Base-by-base conservation (phyloP, 345 rosid genomes). In the Aethionema arabicum region DNA sequence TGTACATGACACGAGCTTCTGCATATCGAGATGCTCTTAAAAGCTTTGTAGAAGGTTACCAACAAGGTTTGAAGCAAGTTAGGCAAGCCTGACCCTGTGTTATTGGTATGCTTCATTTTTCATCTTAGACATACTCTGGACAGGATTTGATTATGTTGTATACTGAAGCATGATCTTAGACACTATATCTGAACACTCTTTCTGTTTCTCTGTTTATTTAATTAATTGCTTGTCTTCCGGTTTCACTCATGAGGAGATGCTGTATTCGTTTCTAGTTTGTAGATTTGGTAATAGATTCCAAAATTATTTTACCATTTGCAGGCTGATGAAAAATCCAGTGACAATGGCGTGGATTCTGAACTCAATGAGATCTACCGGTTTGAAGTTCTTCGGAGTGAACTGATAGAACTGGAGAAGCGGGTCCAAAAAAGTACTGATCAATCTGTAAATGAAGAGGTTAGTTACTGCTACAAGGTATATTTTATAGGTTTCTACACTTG, bases 1-100 rank as follows among this genome's bases (percentile, higher is more conserved):
- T 93, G 36, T 90, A 85, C 87, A 84, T 87, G 96, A 90, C 87
- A 11, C 80, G 90, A 69, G 96, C 87, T 55, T 87, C 96, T 60
- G 81, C 90, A 3, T 93, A 81, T 51, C 81, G 78, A 80, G 96
- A 93, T 74, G 95, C 90, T 70, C 85, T 90, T 38, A 48, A 78
- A 57, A 80, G 84, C 76, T 84, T 87, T 62, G 65, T 87, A 16
- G 76, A 77, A 75, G 95, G 97, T 48, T 85, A 87, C 73, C 91
- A 87, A 62, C 90, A 90, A 69, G 91, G 97, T 14, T 46, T 87
- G 39, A 90, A 87, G 67, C 83, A 82, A 75, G 84, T 76, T 59
- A 72, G 73, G 72, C 68, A 82, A 77, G 60, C 65, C 77, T 67
- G 77, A 32, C 47, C 54, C 78, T 9, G 78, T 77, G 56, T 52